Percentiles rank a stretch among this genome's conserved stretches.
Evolutionary conservation across 2,329 filamentous ascomycete genomes (phyloP).

Genomic region (Talaromyces amestolkiae): DNA sequence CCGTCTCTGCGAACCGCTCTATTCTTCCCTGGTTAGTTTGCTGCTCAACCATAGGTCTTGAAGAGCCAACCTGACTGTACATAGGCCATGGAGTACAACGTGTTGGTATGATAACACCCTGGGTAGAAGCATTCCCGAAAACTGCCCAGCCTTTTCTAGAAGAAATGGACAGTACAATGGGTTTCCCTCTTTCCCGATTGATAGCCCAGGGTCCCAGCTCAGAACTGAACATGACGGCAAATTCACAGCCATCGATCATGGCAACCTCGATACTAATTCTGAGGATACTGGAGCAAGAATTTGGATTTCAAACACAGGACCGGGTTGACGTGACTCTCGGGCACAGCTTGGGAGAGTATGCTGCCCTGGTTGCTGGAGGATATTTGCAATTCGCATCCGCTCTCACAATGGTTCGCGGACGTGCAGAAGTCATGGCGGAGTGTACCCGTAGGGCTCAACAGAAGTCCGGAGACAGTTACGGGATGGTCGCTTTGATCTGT

Average conservation of each 20-base stretch:
- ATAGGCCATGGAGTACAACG: conserved; percentile 84
- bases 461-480: conserved; percentile 74
- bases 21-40: conserved; percentile 48
- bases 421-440: conserved; percentile 79
- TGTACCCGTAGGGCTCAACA: conserved; percentile 67
- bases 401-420: conserved; percentile 69
- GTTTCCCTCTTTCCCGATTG: conserved; percentile 70
- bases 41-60: not conserved
- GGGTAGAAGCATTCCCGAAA: conserved; percentile 79
- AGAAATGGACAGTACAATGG: conserved; percentile 76
- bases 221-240: conserved; percentile 74
- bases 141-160: conserved; percentile 75
- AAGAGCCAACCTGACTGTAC: conserved; percentile 8
- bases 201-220: conserved; percentile 79
- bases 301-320: conserved; percentile 68
- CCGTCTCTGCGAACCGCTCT: conserved; percentile 42
- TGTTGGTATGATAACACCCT: conserved; percentile 81
- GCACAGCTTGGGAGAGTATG: conserved; percentile 90
- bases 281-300: conserved; percentile 80
- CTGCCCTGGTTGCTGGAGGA: conserved; percentile 80
- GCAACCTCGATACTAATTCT: conserved; percentile 87
- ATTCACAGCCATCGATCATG: conserved; percentile 95
- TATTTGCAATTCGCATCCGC: conserved; percentile 77
- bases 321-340: conserved; percentile 80
- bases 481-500: conserved; percentile 91